These are phyloP conservation scores for Mrakia hoshinonis DNA, from an alignment of 768 basidiomycete species.

Conservation along the genomic window DNA sequence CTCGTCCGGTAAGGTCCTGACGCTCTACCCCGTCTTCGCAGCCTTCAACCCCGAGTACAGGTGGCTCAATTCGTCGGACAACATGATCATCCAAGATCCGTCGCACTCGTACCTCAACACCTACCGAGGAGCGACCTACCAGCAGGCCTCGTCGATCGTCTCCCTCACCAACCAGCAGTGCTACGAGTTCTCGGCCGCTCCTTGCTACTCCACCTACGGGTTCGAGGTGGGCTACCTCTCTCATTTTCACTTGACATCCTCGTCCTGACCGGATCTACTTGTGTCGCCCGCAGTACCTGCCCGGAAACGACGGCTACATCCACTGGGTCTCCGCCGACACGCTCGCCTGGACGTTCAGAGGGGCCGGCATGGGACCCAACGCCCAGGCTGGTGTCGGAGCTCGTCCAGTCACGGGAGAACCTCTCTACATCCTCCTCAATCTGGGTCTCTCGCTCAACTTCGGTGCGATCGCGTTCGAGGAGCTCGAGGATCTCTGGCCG, in stretches of 20 bases:
- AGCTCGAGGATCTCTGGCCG: not conserved
- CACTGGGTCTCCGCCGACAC: slow-evolving; percentile 19
- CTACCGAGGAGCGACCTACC: slow-evolving; percentile 19
- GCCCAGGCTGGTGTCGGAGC: slow-evolving; percentile 53
- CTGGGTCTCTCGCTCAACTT: slow-evolving; percentile 79
- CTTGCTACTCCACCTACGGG: slow-evolving; percentile 3
- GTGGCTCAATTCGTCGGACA: slow-evolving; percentile 5
- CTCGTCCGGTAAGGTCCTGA: no score
- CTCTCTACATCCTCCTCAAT: slow-evolving; percentile 76
- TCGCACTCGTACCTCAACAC: slow-evolving; percentile 14
- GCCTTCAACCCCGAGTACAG: slow-evolving; percentile 14
- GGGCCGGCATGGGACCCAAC: slow-evolving; percentile 58
- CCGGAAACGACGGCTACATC: slow-evolving; percentile 24
- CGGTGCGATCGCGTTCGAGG: slow-evolving; percentile 52
- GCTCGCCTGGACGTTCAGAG: slow-evolving; percentile 48
- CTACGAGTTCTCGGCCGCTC: slow-evolving; percentile 13
- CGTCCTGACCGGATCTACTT: not conserved
- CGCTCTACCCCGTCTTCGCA: no score
- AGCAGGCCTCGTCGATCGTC: slow-evolving; percentile 25
- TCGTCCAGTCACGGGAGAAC: slow-evolving; percentile 70
- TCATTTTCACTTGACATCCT: not conserved
- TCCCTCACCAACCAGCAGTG: slow-evolving; percentile 24
- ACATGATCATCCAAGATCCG: slow-evolving; percentile 7
- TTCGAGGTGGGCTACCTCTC: not conserved
- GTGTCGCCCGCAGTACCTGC: not conserved